phyloP scores from a whole-genome alignment of 2,329 filamentous ascomycete species.

The Chaetomium sp. region DNA sequence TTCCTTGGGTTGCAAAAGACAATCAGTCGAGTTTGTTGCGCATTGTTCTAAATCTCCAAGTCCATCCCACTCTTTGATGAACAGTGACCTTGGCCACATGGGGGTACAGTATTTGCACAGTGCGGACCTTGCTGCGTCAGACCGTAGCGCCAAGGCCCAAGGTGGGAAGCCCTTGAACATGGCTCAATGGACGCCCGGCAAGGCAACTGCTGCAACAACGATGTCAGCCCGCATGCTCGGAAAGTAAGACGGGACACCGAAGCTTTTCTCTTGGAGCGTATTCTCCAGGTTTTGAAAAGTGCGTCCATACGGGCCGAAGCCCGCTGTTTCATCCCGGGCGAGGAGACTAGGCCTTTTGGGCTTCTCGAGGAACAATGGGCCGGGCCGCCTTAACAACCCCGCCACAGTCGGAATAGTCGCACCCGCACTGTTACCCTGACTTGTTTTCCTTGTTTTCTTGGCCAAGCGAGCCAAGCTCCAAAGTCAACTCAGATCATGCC shows the following conservation, averaged over 20 bases:
- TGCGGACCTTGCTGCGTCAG: neutral
- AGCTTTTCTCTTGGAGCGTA: too few relatives aligned
- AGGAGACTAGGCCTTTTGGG: too few relatives aligned
- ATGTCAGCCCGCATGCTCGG: neutral
- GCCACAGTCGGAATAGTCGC: conserved; percentile 1
- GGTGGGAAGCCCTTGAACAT: too few relatives aligned
- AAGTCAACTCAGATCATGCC: too few relatives aligned
- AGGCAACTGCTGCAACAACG: too few relatives aligned
- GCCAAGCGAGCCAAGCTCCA: neutral
- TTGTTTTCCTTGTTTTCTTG: neutral
- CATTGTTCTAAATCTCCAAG: neutral
- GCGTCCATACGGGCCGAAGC: too few relatives aligned
- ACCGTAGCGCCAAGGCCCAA: too few relatives aligned
- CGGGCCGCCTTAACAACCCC: neutral
- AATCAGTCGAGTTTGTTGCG: neutral
- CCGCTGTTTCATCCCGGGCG: too few relatives aligned
- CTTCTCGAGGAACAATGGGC: neutral
- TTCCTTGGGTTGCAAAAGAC: too few relatives aligned
- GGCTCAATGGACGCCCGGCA: too few relatives aligned
- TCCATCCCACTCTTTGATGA: neutral
- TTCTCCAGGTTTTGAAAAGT: too few relatives aligned
- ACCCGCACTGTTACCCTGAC: conserved; percentile 8
- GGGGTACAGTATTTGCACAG: neutral
- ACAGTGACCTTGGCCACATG: neutral
- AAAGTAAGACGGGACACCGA: neutral